phyloP scores from a whole-genome alignment of 805 yeast species.

The Cyberlindnera saturnus region DNA sequence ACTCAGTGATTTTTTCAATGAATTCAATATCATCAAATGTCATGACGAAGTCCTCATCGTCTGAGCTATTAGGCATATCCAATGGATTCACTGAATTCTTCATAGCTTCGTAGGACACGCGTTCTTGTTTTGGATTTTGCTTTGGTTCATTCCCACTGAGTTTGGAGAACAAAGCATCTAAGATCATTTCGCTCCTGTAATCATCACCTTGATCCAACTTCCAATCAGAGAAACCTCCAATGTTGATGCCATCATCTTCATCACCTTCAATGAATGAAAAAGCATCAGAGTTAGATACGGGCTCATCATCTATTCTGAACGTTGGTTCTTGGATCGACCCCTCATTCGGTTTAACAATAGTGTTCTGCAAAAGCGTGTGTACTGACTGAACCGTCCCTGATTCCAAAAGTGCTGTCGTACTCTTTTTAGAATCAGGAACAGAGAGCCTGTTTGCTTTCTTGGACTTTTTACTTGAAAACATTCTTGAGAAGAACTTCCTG shows the following conservation, averaged over 20 bases:
- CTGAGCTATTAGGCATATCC: not conserved
- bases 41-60: slow-evolving; percentile 14
- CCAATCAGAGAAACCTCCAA: slow-evolving; percentile 12
- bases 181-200: not conserved
- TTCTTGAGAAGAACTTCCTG: slow-evolving; percentile 17
- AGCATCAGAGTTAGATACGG: slow-evolving; percentile 4
- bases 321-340: not conserved
- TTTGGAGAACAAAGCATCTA: slow-evolving; percentile 5
- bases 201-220: slow-evolving; percentile 14
- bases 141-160: not conserved
- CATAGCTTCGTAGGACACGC: not conserved
- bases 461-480: slow-evolving; percentile 9
- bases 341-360: too few relatives aligned
- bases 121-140: too few relatives aligned
- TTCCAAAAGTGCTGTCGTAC: too few relatives aligned
- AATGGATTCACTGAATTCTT: not conserved
- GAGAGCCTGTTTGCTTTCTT: not conserved
- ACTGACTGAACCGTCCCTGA: too few relatives aligned
- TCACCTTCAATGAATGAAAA: slow-evolving; percentile 24
- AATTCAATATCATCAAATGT: slow-evolving; percentile 30
- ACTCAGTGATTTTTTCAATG: slow-evolving; percentile 32
- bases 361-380: too few relatives aligned
- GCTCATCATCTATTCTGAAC: slow-evolving; percentile 1
- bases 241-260: slow-evolving; percentile 15
- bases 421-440: not conserved